Evolutionary conservation across 345 rosid species (phyloP), one percentile per base, ranked within the genome.

Genomic region (Angophora floribunda): DNA sequence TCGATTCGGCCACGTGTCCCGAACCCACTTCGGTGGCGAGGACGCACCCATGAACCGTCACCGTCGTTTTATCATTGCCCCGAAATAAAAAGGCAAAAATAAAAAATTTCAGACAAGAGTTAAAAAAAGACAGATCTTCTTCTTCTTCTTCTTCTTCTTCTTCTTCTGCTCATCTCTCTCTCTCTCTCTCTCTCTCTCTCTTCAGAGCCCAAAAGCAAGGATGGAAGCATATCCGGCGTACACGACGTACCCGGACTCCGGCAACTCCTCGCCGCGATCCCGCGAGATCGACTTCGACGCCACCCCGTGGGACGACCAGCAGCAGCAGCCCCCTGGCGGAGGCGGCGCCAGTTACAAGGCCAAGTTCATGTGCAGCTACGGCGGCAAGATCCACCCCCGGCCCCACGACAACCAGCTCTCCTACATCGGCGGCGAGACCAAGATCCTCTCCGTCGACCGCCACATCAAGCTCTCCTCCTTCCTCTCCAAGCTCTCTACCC

Each of bases 301-400:
- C 85, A 93, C 98, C 13, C 89, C 98, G 21, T 95, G 97, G 99
- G 98, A 96, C 55, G 99, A 97, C 32, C 96, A 89, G 51, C 94
- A 90, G 59, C 93, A 89, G 53, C 55, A 24, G 17, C 86, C 19
- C 86, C 22, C 12, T 7, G 57, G 36, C 24, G 57, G 22, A 15
- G 51, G 52, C 5, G 86, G 61, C 30, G 55, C 47, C 7, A 92
- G 59, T 92, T 94, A 92, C 91, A 96, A 93, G 89, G 96, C 89
- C 82, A 96, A 93, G 95, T 95, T 97, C 87, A 94, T 97, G 98
- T 96, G 98, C 88, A 96, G 98, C 90, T 97, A 96, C 61, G 96
- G 95, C 47, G 99, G 99, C 15, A 96, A 97, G 94, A 97, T 97
- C 95, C 98, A 93, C 50, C 99, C 99, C 3, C 98, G 99, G 2